phyloP scores from a whole-genome alignment of 2,329 filamentous ascomycete species.

The Colletotrichum sp. region DNA sequence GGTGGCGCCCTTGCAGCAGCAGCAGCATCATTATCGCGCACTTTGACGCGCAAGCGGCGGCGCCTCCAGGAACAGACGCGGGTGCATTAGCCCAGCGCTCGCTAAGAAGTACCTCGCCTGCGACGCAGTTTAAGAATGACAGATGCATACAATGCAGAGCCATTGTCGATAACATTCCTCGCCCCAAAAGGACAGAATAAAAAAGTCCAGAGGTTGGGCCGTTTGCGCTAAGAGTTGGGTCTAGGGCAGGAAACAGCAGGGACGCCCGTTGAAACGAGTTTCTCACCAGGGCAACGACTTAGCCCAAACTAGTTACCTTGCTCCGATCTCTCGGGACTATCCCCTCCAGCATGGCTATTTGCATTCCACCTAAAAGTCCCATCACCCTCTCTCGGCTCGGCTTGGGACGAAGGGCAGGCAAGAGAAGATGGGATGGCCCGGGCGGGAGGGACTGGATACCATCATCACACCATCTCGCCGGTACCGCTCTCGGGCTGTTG shows the following conservation, averaged over 20 bases:
- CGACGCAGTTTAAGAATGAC: background rate
- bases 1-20: background rate
- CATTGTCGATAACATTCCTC: background rate
- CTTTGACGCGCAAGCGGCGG: background rate
- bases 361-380: background rate
- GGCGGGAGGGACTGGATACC: background rate
- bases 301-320: slow-evolving; percentile 12
- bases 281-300: background rate
- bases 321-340: slow-evolving; percentile 10
- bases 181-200: background rate
- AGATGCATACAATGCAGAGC: background rate
- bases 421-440: background rate
- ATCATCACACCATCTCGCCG: background rate
- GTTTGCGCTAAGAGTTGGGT: slow-evolving; percentile 1
- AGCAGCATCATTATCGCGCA: background rate
- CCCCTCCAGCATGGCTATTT: background rate
- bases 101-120: background rate
- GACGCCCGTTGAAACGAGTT: slow-evolving; percentile 5
- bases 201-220: slow-evolving; percentile 4
- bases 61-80: background rate
- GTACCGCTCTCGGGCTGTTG: background rate
- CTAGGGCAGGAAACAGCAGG: background rate
- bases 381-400: background rate
- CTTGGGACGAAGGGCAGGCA: background rate
- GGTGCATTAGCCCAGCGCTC: background rate